Evolutionary conservation across 129 eudicot species (phyloP).

Genomic region (Tagetes erecta): DNA sequence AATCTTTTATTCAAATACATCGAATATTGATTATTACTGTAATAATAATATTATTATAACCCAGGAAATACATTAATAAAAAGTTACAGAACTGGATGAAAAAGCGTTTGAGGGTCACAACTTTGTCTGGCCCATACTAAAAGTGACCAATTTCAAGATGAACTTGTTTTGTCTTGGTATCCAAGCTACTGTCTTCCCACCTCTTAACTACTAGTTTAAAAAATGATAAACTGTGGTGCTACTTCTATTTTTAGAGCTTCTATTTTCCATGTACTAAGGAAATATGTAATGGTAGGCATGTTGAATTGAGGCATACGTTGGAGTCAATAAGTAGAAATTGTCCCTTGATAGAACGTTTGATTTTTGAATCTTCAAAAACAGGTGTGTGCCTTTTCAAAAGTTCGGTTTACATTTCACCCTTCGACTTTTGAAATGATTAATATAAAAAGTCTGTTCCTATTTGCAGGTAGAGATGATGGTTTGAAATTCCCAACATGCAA

Average conservation of each 20-base stretch:
- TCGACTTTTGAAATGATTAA: neutral
- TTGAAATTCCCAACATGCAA: conserved; percentile 69
- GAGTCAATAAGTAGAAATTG: conserved; percentile 73
- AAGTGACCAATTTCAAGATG: neutral
- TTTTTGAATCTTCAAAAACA: conserved; percentile 83
- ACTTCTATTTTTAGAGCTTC: neutral
- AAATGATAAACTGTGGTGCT: neutral
- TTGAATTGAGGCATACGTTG: conserved; percentile 72
- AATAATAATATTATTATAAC: neutral
- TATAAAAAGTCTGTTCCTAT: conserved; percentile 20
- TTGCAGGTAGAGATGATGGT: conserved; percentile 80
- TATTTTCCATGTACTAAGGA: conserved; percentile 14
- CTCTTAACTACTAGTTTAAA: neutral
- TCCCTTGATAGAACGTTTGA: conserved; percentile 64
- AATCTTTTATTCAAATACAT: neutral
- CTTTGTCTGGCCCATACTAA: neutral
- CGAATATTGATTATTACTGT: neutral
- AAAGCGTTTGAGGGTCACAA: neutral
- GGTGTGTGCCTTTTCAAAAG: conserved; percentile 40
- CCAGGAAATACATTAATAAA: neutral
- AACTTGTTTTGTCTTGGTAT: neutral
- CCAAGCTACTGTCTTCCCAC: neutral
- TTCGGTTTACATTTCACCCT: conserved; percentile 8
- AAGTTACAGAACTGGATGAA: neutral
- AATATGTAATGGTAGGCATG: conserved; percentile 48